Percentiles rank a stretch among this genome's conserved stretches.
phyloP scores from a whole-genome alignment of 805 yeast genomes.

The Kodamaea kaohsiungensis region DNA sequence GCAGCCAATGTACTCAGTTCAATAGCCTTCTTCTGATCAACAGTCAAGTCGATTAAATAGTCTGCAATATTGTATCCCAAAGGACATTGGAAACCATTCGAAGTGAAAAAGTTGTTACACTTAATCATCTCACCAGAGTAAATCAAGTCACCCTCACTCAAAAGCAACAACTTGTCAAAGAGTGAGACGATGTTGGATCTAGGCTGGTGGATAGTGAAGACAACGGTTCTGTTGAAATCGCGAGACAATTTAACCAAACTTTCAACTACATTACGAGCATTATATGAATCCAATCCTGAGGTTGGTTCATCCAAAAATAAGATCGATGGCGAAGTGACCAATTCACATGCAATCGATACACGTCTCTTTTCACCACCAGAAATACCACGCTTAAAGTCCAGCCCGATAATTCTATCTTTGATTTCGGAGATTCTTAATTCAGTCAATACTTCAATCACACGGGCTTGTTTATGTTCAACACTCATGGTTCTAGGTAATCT shows the following conservation, averaged over 20 bases:
- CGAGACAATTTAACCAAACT: conserved; percentile 77
- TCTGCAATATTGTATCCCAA: conserved; percentile 92
- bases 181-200: conserved; percentile 91
- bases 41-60: conserved; percentile 86
- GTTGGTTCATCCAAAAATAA: conserved; percentile 91
- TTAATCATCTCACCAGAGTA: conserved; percentile 83
- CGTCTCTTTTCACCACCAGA: conserved; percentile 92
- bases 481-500: conserved; percentile 83
- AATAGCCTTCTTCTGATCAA: conserved; percentile 50
- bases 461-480: conserved; percentile 65
- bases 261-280: conserved; percentile 89
- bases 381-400: conserved; percentile 86
- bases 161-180: conserved; percentile 77
- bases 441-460: conserved; percentile 81
- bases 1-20: conserved; percentile 20
- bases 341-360: conserved; percentile 90
- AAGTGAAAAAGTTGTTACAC: conserved; percentile 73
- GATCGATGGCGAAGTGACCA: conserved; percentile 85
- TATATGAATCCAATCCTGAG: conserved; percentile 91
- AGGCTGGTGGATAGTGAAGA: conserved; percentile 96
- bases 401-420: conserved; percentile 84
- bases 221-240: conserved; percentile 80
- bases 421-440: conserved; percentile 84
- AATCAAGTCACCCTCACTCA: conserved; percentile 82
- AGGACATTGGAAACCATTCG: conserved; percentile 81